phyloP scores from a whole-genome alignment of 805 yeast genomes.

The Yarrowia deformans region DNA sequence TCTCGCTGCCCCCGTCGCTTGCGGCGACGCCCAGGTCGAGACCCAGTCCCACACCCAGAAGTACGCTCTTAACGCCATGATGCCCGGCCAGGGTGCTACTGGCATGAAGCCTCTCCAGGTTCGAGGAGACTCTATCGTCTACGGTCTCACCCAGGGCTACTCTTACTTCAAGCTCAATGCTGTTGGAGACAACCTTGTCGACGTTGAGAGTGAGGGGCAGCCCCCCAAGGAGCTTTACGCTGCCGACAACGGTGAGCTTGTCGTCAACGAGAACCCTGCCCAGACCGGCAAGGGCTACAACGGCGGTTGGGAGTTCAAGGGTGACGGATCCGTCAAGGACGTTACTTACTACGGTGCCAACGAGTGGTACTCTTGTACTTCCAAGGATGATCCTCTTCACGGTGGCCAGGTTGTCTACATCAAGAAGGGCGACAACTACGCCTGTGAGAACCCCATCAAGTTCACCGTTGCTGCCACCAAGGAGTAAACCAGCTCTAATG shows the following conservation, averaged over 20 bases:
- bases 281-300: neutral
- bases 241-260: neutral
- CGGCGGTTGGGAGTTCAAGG: conserved; percentile 8
- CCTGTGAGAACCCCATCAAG: neutral
- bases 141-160: conserved; percentile 5
- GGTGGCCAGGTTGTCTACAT: neutral
- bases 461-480: neutral
- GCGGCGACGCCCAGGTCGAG: neutral
- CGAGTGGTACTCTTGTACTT: conserved; percentile 9
- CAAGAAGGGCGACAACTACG: conserved; percentile 16
- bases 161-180: neutral
- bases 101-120: conserved; percentile 4
- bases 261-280: conserved; percentile 2
- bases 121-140: conserved; percentile 2
- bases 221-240: neutral
- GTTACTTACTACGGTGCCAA: neutral
- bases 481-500: neutral
- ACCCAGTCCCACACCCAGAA: neutral
- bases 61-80: neutral
- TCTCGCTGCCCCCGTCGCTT: conserved; percentile 4
- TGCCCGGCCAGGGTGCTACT: conserved; percentile 1
- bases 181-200: conserved; percentile 5
- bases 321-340: conserved; percentile 9
- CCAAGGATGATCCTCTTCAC: conserved; percentile 1
- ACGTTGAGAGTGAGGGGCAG: neutral